Percentiles rank a stretch among this genome's conserved stretches.
phyloP scores from a whole-genome alignment of 257 asterid genomes.

The Solanum peruvianum region DNA sequence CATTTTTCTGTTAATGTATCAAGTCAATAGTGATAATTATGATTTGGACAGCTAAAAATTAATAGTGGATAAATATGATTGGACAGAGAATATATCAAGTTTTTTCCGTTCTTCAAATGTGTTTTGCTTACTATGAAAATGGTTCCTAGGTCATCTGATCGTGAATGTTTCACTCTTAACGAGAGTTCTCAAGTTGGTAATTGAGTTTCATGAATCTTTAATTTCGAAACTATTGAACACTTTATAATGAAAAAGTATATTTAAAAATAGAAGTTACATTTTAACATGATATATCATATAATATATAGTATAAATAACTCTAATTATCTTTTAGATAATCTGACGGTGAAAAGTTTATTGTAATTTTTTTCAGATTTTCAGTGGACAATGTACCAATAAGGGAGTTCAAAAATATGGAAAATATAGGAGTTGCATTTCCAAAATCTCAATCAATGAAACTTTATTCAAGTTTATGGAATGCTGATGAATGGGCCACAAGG shows the following conservation, averaged over 20 bases:
- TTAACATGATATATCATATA: not conserved
- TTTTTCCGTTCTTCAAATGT: not conserved
- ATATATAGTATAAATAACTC: not conserved
- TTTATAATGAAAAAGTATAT: not conserved
- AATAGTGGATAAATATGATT: too few species aligned
- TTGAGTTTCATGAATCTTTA: too few species aligned
- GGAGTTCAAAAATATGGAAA: slow-evolving; percentile 49
- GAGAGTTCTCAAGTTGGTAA: too few species aligned
- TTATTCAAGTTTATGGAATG: slow-evolving; percentile 46
- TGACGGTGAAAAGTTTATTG: too few species aligned
- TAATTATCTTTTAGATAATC: not conserved
- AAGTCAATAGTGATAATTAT: too few species aligned
- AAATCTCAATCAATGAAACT: slow-evolving; percentile 35
- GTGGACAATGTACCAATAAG: slow-evolving; percentile 21
- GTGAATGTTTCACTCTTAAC: too few species aligned
- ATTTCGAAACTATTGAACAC: too few species aligned
- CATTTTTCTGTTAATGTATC: too few species aligned
- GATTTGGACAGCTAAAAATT: too few species aligned
- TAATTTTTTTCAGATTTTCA: slow-evolving; percentile 3
- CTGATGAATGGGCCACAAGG: slow-evolving; percentile 63
- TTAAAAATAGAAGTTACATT: not conserved
- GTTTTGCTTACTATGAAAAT: not conserved
- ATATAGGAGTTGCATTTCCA: slow-evolving; percentile 31
- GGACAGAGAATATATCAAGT: too few species aligned
- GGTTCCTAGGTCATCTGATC: too few species aligned